Conservation (phyloP, 305 asterid species). For the Fraxinus ornus region DNA sequence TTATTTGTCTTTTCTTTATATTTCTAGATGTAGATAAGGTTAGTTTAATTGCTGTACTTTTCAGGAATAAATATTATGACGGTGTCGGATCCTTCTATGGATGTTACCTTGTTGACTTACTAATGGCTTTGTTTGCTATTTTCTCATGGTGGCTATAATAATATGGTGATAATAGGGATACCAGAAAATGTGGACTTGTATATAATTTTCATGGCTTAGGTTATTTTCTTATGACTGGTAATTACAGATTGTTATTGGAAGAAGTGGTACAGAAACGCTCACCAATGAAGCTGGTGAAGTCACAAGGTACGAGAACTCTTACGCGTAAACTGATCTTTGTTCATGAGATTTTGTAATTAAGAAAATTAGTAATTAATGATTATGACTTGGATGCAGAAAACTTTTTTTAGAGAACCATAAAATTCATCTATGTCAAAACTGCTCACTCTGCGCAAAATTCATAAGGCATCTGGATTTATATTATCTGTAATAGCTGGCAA, state of each 20-base stretch:
- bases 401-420: neutral
- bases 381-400: neutral
- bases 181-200: neutral
- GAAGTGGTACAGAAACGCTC: conserved; percentile 85
- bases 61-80: neutral
- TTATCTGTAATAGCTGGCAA: conserved; percentile 1
- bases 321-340: conserved; percentile 13
- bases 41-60: neutral
- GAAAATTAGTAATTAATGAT: neutral
- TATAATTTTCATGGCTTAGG: neutral
- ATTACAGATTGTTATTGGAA: conserved; percentile 87
- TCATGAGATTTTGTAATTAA: neutral
- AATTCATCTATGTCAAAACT: conserved; percentile 14
- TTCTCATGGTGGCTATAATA: neutral
- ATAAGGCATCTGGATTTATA: conserved; percentile 4
- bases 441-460: neutral
- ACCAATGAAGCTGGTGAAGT: conserved; percentile 97
- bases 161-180: neutral
- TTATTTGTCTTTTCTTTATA: neutral
- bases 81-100: neutral
- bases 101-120: neutral
- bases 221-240: neutral
- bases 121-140: neutral
- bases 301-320: conserved; percentile 57
- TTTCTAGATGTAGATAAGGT: neutral